Evolutionary conservation across 2,329 filamentous ascomycete genomes (phyloP), one percentile per base, ranked within the genome.

Genomic region (Pseudocercospora musae): DNA sequence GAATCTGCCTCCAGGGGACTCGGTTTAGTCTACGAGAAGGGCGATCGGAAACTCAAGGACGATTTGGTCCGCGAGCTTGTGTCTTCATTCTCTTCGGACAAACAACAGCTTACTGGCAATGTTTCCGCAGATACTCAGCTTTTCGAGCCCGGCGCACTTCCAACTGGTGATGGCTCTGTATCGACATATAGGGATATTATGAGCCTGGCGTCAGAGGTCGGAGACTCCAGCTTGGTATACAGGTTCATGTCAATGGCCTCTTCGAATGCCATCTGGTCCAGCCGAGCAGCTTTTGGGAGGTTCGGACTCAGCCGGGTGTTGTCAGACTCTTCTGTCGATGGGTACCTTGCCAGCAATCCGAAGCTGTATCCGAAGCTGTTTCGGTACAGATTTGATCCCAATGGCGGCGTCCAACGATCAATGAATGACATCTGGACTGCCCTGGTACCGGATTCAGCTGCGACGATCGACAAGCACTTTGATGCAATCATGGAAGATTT

Each of bases 371-470:
- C 93, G 0, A 98, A 97, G 78, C 85, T 99, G 1, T 99, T 89
- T 77, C 86, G 95, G 53, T 99, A 98, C 77, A 85, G 92, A 55
- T 98, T 98, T 65, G 95, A 99, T 75, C 95, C 95, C 0, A 98
- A 97, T 72, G 84, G 88, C 1, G 96, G 96, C 67, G 95, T 98
- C 11, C 91, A 94, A 74, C 85, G 88, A 53, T 96, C 94, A 0
- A 99, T 99, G 95, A 93, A 96, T 61, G 92, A 96, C 66, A 98
- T 99, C 68, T 99, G 95, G 95, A 93, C 90, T 71, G 89, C 94
- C 0, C 79, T 99, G n/a, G 92, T 98, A 58, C 96, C 96, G 73
- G 92, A 98, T 69, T 85, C 91, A 1, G 87, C 86, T 18, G 82
- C 84, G 0, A 90, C 90, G 0, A 85, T 98, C 48, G 88, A 95